Percentiles rank a stretch among this genome's conserved stretches.
Conservation (phyloP, 345 rosid species). For the Pistacia integerrima region DNA sequence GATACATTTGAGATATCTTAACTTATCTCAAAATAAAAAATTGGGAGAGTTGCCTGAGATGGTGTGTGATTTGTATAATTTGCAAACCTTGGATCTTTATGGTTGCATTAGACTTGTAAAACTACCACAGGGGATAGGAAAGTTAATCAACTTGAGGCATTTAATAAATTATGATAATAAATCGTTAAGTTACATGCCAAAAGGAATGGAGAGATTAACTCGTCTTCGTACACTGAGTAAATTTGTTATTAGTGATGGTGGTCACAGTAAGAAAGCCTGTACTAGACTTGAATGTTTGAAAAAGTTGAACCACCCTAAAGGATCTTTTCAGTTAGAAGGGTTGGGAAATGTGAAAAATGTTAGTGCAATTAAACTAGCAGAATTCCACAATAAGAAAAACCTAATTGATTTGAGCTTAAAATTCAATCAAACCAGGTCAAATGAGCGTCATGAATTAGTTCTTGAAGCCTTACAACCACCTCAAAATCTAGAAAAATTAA, state of each 20-base stretch:
- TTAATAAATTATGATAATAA: not conserved
- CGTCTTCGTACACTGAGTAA: not conserved
- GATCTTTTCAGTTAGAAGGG: not conserved
- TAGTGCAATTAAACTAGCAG: not conserved
- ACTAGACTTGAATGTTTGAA: not conserved
- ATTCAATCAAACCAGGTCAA: not conserved
- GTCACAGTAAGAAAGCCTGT: not conserved
- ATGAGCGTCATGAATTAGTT: not conserved
- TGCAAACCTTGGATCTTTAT: not conserved
- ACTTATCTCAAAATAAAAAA: not conserved
- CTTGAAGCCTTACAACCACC: slow-evolving; percentile 8
- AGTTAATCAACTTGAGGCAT: not conserved
- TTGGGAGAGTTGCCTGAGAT: not conserved
- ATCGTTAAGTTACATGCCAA: not conserved
- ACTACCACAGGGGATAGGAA: not conserved
- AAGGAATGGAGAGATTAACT: not conserved
- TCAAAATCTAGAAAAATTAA: not conserved
- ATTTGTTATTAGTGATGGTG: not conserved
- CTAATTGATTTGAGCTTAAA: not conserved
- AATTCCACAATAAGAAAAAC: not conserved
- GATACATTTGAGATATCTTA: not conserved
- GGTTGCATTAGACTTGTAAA: not conserved
- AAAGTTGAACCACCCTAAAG: not conserved
- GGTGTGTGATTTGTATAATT: too few relatives aligned
- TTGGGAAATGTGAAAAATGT: not conserved